Conservation (phyloP, 2,329 filamentous ascomycete species). For the Alternaria sp. region DNA sequence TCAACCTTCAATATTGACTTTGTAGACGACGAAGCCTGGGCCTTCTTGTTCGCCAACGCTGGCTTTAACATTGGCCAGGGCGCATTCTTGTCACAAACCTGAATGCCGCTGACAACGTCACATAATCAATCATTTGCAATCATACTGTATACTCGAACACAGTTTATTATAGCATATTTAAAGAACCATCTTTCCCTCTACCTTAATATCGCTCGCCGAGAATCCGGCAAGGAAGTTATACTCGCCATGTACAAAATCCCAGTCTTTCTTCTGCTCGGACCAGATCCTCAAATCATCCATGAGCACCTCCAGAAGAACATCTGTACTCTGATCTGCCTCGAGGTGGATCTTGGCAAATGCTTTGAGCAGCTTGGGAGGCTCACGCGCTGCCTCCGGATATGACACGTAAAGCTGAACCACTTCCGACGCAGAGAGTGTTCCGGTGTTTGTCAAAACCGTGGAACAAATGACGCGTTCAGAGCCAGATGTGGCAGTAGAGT, state of each 20-base stretch:
- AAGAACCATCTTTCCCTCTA: not conserved
- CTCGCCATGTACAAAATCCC: slow-evolving; percentile 4
- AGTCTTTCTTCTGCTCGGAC: slow-evolving; percentile 4
- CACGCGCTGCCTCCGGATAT: not conserved
- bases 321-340: not conserved
- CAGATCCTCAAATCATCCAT: slow-evolving; percentile 6
- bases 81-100: not conserved
- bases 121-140: not conserved
- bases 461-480: not conserved
- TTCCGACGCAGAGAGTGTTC: not conserved
- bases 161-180: not conserved
- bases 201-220: not conserved
- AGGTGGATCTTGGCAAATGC: not conserved
- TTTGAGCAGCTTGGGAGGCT: not conserved
- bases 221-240: slow-evolving; percentile 4
- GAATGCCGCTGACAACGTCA: not conserved
- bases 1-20: not conserved
- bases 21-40: not conserved
- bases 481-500: not conserved
- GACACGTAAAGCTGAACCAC: not conserved
- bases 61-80: slow-evolving; percentile 8
- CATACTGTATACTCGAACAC: not conserved
- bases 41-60: not conserved
- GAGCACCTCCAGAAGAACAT: not conserved
- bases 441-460: not conserved